Base-by-base conservation (phyloP, 768 basidiomycete genomes). In the Suillus paluster region DNA sequence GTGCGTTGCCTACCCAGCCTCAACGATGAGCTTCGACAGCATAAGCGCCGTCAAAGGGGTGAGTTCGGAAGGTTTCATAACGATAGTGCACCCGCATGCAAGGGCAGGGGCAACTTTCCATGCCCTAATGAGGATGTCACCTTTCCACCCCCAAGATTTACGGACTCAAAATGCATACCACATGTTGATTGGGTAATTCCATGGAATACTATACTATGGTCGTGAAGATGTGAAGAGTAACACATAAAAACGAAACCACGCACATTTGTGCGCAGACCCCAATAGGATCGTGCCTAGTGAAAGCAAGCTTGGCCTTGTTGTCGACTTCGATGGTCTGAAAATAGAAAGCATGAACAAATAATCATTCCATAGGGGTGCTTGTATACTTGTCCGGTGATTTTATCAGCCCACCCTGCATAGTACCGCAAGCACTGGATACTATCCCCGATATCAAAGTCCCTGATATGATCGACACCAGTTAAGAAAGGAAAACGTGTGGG, bases 401-500 rank as follows among this genome's bases (percentile, higher is more conserved):
- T 99, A 79, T 98, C 96, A 10, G 94, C 93, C 91, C 92, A 96
- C 25, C 96, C 96, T 42, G 94, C 96, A 71, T 95, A 97, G 78
- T 98, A 97, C 55, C 93, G 83, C 57, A 94, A 76, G 70, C 91
- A 93, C 66, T 86, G 86, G 21, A 94, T 78, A 63, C 80, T 88
- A 70, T 94, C 92, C 44, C 85, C 87, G 44, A 95, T 90, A 72
- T 95, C 92, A 64, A 85, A 88, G 71, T 92, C 91, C 72, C 92
- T 92, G 65, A 33, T 46, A 64, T 61, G 53, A 64, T 56, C 53
- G 53, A 38, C 38, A 41, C 41, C 54, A 2, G 34, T 38, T 11
- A 17, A 36, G 36, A 54, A 23, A 38, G 5, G 6, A 19, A 39
- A 55, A 17, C 3, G 11, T 17, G 38, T 12, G 17, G 36, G 15